Evolutionary conservation across 108 stramenopile species (phyloP).

Genomic region (Fistulifera pelliculosa): DNA sequence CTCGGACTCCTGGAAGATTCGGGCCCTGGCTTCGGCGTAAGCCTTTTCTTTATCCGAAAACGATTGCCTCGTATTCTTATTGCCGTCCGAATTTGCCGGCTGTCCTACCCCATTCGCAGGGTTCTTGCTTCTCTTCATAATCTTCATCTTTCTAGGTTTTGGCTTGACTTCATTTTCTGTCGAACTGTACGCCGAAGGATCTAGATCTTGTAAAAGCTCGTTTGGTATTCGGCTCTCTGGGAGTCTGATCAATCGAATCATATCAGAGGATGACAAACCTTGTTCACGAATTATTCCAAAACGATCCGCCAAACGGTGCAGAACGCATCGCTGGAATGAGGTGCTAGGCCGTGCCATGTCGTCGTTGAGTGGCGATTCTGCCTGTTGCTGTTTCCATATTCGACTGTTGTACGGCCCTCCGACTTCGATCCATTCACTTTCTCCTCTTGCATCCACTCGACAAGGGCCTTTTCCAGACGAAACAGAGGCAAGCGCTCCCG

Average conservation of each 20-base stretch:
- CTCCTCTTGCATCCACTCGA: conserved; percentile 61
- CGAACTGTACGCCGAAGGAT: background rate
- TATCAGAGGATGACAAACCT: conserved; percentile 12
- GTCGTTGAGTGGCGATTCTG: background rate
- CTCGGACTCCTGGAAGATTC: conserved; percentile 63
- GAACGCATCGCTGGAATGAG: conserved; percentile 75
- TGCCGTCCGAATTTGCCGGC: conserved; percentile 14
- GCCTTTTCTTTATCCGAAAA: conserved; percentile 80
- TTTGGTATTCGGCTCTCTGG: conserved; percentile 21
- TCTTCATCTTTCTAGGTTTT: conserved; percentile 38
- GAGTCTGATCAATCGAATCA: conserved; percentile 24
- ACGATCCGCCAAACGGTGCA: conserved; percentile 87
- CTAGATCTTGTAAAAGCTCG: conserved; percentile 14
- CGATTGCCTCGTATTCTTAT: conserved; percentile 12
- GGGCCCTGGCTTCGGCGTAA: conserved; percentile 86
- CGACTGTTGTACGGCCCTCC: conserved; percentile 65
- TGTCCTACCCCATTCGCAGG: conserved; percentile 1
- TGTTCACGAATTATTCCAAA: conserved; percentile 72
- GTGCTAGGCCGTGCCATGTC: conserved; percentile 14
- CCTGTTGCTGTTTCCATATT: conserved; percentile 14
- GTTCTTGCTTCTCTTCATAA: conserved; percentile 34
- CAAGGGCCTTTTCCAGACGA: conserved; percentile 64
- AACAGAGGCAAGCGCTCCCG: conserved; percentile 74
- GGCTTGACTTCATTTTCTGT: conserved; percentile 1
- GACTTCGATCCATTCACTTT: conserved; percentile 40